Evolutionary conservation across 352 stramenopile genomes (phyloP), one percentile per base, ranked within the genome.

Genomic region (Phytophthora cactorum): DNA sequence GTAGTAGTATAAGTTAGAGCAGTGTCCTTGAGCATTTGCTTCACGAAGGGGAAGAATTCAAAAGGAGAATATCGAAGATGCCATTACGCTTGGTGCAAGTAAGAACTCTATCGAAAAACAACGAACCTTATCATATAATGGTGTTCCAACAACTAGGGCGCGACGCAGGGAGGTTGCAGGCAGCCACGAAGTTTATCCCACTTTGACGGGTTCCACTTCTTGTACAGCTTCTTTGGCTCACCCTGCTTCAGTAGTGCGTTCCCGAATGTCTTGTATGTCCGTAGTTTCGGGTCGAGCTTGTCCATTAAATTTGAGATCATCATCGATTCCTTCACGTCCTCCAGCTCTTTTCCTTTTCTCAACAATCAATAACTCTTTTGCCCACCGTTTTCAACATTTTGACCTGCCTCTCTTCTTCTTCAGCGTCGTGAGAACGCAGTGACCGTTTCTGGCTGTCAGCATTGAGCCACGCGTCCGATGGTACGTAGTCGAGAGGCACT

Each of bases 181-280:
- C 44, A 51, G n/a, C 17, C 22, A n/a, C 17, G 22, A 31, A 34
- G 9, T 32, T 51, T 51, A 51, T 51, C 44, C 44, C 17, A 51
- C 7, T 51, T 51, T 31, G 44, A 32, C 44, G 17, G 44, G 4
- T 15, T 32, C 44, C 44, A 51, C 25, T 51, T 51, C 44, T 32
- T 51, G 44, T 51, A 51, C 17, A 51, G 44, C 5, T 15, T 2
- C 14, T 51, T 51, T 14, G 44, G 44, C 17, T 51, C 44, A 3
- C 10, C 6, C 0, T 29, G 7, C 44, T 51, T 51, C 17, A 51
- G 44, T 15, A 32, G 27, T 5, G 44, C 44, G 9, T 51, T 51
- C 22, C 44, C 44, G 25, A 32, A 51, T 31, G 1, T n/a, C 25
- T 51, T 51, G 44, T 51, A 51, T 32, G 15, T n/a, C 1, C 25